Evolutionary conservation across 2,329 filamentous ascomycete genomes (phyloP), one percentile per base, ranked within the genome.

Genomic region (Beauveria asiatica): DNA sequence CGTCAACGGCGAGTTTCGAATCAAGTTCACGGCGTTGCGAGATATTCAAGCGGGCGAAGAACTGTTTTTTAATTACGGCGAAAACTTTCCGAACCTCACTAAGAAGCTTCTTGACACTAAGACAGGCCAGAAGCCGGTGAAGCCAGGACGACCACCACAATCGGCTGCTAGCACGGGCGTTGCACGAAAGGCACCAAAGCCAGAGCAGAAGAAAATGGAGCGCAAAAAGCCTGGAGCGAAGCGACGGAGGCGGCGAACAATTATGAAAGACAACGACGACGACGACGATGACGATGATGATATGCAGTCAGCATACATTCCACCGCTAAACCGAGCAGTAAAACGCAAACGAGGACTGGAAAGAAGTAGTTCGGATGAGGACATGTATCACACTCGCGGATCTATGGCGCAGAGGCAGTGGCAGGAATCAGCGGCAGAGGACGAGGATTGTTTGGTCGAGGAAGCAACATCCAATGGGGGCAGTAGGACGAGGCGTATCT

Each of bases 21-120:
- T 94, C 69, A 88, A 85, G 49, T 88, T 94, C 66, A 85, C 82
- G 51, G 88, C 89, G 0, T 76, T 80, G 59, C 78, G 83, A 2
- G 80, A 87, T 45, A 88, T 94, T 67, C 78, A 80, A 61, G 78
- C 82, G 3, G 90, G 90, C 25, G 86, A 91, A 62, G 90, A 94
- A 71, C 75, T 95, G 0, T 88, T 91, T 69, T 95, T 93, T 72
- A 83, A 93, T 68, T 94, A 95, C 66, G 88, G 88, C 46, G 81
- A 86, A 67, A 83, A 85, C 63, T 87, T 87, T 66, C 82, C 83
- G 13, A 85, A 86, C 61, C 70, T 86, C 61, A 84, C 73, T 6
- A 74, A 75, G 69, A 75, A 75, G 64, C 65, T 75, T 50, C 68
- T 75, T 57, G 73, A 75, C 62, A 67, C 72, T 63, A 74, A 74